phyloP scores from a whole-genome alignment of 2,329 filamentous ascomycete genomes.

The Aspergillus fructus region DNA sequence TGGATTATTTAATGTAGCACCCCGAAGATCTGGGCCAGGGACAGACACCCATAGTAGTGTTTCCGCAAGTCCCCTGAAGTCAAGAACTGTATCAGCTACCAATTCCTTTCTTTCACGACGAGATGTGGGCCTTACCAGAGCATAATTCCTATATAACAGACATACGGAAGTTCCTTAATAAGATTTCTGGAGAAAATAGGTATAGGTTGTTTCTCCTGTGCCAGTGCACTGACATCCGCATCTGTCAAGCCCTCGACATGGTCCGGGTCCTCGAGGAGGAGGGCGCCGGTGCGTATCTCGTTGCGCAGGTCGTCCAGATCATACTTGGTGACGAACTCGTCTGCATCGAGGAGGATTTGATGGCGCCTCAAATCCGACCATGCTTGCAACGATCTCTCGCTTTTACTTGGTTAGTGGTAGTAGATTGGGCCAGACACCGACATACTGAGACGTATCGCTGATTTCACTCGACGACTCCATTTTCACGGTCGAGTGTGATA shows the following conservation, averaged over 20 bases:
- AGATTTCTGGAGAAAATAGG: background rate
- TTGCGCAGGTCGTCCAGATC: slow-evolving; percentile 2
- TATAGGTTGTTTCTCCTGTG: background rate
- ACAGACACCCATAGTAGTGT: background rate
- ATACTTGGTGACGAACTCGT: slow-evolving; percentile 5
- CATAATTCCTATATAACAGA: background rate
- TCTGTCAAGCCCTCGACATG: slow-evolving; percentile 2
- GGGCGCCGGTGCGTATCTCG: background rate
- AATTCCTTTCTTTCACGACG: too few relatives aligned
- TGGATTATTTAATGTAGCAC: background rate
- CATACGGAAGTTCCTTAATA: background rate
- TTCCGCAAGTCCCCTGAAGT: background rate
- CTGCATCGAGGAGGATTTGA: slow-evolving; percentile 3
- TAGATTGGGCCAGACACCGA: too few relatives aligned
- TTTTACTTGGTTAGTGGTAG: too few relatives aligned
- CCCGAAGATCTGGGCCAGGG: background rate
- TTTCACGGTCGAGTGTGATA: too few relatives aligned
- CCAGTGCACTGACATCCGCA: background rate
- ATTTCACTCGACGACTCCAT: too few relatives aligned
- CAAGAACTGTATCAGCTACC: too few relatives aligned
- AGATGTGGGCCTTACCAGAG: background rate
- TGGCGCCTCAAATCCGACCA: too few relatives aligned
- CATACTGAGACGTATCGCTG: too few relatives aligned
- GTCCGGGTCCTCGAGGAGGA: background rate
- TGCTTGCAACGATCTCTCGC: too few relatives aligned